A percentile compares a stretch with the other conserved stretches of the same genome.
These are phyloP conservation scores for Pulveroboletus sp. DNA, from an alignment of 768 basidiomycete species.

Conservation along the genomic window DNA sequence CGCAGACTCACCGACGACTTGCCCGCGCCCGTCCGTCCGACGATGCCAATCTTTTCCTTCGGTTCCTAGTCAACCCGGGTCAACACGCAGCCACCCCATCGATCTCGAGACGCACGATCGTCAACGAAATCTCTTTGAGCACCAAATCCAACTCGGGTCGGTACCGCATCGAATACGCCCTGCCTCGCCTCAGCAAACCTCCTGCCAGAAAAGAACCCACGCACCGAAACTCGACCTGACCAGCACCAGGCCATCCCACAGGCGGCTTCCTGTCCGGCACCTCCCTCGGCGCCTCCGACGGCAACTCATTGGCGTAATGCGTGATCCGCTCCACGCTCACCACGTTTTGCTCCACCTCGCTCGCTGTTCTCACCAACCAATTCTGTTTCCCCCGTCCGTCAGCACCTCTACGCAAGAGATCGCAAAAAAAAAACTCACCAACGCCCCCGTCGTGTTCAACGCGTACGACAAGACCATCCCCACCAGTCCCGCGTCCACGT, in stretches of 20 bases:
- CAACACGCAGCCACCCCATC: too few species aligned
- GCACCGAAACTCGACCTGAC: slow-evolving; percentile 69
- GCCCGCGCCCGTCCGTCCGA: slow-evolving; percentile 78
- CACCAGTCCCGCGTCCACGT: slow-evolving; percentile 84
- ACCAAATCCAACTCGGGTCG: slow-evolving; percentile 77
- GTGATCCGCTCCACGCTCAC: slow-evolving; percentile 86
- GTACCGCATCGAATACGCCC: slow-evolving; percentile 74
- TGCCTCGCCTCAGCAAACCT: slow-evolving; percentile 23
- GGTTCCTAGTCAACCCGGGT: slow-evolving; percentile 45
- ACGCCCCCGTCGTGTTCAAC: slow-evolving; percentile 73
- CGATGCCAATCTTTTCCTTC: slow-evolving; percentile 86
- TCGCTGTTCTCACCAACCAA: slow-evolving; percentile 78
- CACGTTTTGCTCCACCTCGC: slow-evolving; percentile 88
- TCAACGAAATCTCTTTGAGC: slow-evolving; percentile 68
- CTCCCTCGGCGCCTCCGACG: slow-evolving; percentile 71
- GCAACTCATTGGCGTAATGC: slow-evolving; percentile 67
- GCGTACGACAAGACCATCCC: slow-evolving; percentile 85
- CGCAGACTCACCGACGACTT: slow-evolving; percentile 60
- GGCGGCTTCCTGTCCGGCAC: slow-evolving; percentile 54
- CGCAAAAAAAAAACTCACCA: slow-evolving; percentile 57
- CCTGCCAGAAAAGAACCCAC: slow-evolving; percentile 19
- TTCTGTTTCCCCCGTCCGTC: slow-evolving; percentile 41
- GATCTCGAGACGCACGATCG: slow-evolving; percentile 44
- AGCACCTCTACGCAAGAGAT: too few species aligned
- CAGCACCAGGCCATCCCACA: slow-evolving; percentile 66